A percentile compares a stretch with the other conserved stretches of the same genome.
Conservation (phyloP, 176 grass and related monocot genomes). For the Paspalum notatum region DNA sequence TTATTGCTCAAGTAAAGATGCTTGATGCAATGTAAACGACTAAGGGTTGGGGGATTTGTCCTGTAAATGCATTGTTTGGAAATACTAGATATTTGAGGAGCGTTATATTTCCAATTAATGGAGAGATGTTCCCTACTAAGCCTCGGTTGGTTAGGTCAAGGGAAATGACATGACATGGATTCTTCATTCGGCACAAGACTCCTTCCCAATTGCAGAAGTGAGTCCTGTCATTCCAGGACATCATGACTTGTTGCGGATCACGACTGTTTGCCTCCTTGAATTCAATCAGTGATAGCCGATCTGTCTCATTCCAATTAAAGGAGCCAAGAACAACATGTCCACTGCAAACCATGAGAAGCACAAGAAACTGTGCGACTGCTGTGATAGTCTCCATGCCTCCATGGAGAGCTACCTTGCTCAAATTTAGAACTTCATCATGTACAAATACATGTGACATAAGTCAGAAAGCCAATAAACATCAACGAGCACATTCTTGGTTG, state of each 20-base stretch:
- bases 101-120: constrained; percentile 38
- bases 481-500: not conserved
- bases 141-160: constrained; percentile 31
- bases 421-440: constrained; percentile 2
- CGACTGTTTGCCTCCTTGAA: constrained; percentile 31
- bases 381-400: not conserved
- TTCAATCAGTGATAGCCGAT: constrained; percentile 26
- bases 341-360: not conserved
- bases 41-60: constrained; percentile 43
- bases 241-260: constrained; percentile 27
- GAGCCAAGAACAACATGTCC: not conserved
- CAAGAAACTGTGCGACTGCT: not conserved
- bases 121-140: constrained; percentile 39
- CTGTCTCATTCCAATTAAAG: not conserved
- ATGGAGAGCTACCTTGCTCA: not conserved
- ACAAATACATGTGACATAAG: not conserved
- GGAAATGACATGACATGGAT: not conserved
- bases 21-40: constrained; percentile 8
- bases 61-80: not conserved
- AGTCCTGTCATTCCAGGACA: no score
- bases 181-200: not conserved
- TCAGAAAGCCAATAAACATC: not conserved
- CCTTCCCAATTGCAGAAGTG: constrained; percentile 49
- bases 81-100: constrained; percentile 16
- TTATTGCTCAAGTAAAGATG: constrained; percentile 13